phyloP scores from a whole-genome alignment of 2,329 filamentous ascomycete genomes.

The Paraphoma sp. region DNA sequence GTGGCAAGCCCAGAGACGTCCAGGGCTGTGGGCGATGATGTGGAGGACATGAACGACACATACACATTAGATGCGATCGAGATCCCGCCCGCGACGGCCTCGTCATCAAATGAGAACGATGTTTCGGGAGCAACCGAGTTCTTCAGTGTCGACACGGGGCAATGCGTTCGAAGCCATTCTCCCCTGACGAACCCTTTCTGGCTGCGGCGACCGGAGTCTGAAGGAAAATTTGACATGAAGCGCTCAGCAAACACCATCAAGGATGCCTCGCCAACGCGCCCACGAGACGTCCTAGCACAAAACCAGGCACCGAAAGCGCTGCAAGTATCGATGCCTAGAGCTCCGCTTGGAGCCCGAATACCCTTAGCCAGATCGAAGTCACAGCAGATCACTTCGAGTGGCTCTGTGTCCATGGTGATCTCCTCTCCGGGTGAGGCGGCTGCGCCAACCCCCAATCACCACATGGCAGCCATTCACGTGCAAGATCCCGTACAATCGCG shows the following conservation, averaged over 20 bases:
- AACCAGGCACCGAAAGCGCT: slow-evolving; percentile 9
- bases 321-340: slow-evolving; percentile 23
- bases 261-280: slow-evolving; percentile 28
- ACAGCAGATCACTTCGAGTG: slow-evolving; percentile 23
- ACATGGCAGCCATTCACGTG: too few relatives aligned
- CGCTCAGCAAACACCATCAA: slow-evolving; percentile 10
- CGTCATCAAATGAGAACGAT: slow-evolving; percentile 14
- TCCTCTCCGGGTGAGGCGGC: slow-evolving; percentile 16
- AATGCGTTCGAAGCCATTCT: slow-evolving; percentile 13
- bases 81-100: slow-evolving; percentile 24
- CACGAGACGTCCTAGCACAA: slow-evolving; percentile 13
- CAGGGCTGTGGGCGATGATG: slow-evolving; percentile 12
- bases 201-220: slow-evolving; percentile 27
- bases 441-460: not conserved
- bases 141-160: slow-evolving; percentile 24
- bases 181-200: slow-evolving; percentile 26
- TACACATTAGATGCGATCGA: slow-evolving; percentile 17
- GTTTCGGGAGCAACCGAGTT: slow-evolving; percentile 17
- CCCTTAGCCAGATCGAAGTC: slow-evolving; percentile 1
- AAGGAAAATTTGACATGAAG: slow-evolving; percentile 7
- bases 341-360: slow-evolving; percentile 8
- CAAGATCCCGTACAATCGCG: too few relatives aligned
- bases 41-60: slow-evolving; percentile 8
- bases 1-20: slow-evolving; percentile 27
- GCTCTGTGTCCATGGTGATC: slow-evolving; percentile 32